Conservation (phyloP, 176 grass and related monocot genomes). For the Eragrostis curvula region DNA sequence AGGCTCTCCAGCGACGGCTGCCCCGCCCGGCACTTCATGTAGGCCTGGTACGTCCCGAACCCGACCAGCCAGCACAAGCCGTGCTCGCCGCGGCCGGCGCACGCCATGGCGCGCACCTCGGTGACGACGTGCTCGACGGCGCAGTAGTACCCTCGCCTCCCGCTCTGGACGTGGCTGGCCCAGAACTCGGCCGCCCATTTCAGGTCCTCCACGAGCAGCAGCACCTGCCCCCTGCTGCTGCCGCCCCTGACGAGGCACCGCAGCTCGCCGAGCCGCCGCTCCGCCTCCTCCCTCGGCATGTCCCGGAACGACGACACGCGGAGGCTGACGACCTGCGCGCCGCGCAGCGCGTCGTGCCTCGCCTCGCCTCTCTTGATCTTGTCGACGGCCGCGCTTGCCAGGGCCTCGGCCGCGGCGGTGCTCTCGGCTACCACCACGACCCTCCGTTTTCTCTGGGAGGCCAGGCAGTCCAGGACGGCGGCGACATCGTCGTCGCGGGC, state of each 20-base stretch:
- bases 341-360: constrained; percentile 51
- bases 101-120: constrained; percentile 61
- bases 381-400: constrained; percentile 51
- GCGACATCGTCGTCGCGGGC: constrained; percentile 64
- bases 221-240: constrained; percentile 43
- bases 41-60: constrained; percentile 74
- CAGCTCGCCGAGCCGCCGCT: constrained; percentile 71
- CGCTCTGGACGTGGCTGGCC: constrained; percentile 42
- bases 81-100: neutral
- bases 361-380: constrained; percentile 61
- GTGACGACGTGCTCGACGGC: constrained; percentile 76
- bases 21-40: constrained; percentile 71
- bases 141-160: constrained; percentile 60
- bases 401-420: constrained; percentile 56
- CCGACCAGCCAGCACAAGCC: constrained; percentile 67
- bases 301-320: constrained; percentile 69
- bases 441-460: constrained; percentile 53
- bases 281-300: constrained; percentile 65
- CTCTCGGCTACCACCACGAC: constrained; percentile 75
- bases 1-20: constrained; percentile 77
- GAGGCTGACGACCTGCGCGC: constrained; percentile 66
- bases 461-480: constrained; percentile 62
- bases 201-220: constrained; percentile 79
- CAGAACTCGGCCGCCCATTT: constrained; percentile 76
- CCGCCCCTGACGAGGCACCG: constrained; percentile 62